Base-by-base conservation (phyloP, 2,329 filamentous ascomycete species). In the Raffaelea albimanens region DNA sequence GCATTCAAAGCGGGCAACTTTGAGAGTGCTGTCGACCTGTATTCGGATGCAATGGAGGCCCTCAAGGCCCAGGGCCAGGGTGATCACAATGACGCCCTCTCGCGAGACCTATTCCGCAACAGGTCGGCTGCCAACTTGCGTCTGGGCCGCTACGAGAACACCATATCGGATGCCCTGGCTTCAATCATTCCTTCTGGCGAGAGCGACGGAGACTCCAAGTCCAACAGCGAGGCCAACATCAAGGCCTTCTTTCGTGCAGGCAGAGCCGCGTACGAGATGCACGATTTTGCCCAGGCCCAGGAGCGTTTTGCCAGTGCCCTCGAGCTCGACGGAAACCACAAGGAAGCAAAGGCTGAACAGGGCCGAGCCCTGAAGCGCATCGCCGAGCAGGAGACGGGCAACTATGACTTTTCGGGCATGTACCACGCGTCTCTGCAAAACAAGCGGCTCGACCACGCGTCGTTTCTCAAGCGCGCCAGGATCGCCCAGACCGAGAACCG, bases 401-500 rank as follows among this genome's bases (percentile, higher is more conserved):
- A 16, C 10, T 34, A 34, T 16, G 31, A 34, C 31, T 34, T 34
- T 34, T 9, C 31, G 10, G 16, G 16, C 9, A 34, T 34, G 31
- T 9, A 9, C 31, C 31, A 34, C 31, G 16, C 9, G 31, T 16
- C 9, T 9, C 31, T 34, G 31, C 57, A 59, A 29, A n/a, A n/a
- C n/a, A n/a, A n/a, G n/a, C n/a, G n/a, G n/a, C 51, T 65, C 3
- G 61, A 53, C 55, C 9, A 56, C 68, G 0, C 59, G 69, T 40
- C 38, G 14, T 40, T 40, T 40, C 38, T 50, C 56, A 62, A 21
- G 11, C n/a, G 7, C 43, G 29, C 16, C 10, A 40, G 9, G 38
- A 34, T 10, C 9, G 31, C 31, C 9, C 10, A 9, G 16, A 16
- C 10, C 31, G 31, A 34, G 16, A 16, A 16, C 31, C 31, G 31